Evolutionary conservation across 2,329 filamentous ascomycete species (phyloP), one percentile per base, ranked within the genome.

Genomic region (Cladophialophora immunda): DNA sequence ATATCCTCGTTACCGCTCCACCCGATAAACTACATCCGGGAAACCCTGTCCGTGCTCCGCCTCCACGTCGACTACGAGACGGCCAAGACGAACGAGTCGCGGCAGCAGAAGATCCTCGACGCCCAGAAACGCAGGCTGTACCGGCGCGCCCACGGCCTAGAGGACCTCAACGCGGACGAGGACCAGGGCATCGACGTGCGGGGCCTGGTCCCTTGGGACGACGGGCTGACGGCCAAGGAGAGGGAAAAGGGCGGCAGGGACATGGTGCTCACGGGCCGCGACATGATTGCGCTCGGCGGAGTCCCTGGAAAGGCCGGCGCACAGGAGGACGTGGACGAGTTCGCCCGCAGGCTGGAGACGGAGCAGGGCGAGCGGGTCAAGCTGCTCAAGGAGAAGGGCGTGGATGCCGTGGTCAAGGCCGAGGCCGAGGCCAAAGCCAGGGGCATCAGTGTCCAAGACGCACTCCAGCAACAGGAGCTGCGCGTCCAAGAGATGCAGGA

Each of bases 51-150:
- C 66, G 92, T 97, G 64, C 87, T 94, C 75, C 84, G 87, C 68
- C 85, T 97, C 81, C 91, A 96, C 76, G 86, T 91, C 72, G 86
- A 89, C 73, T 90, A 94, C 78, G 87, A 87, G 71, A 90, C 89
- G 32, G 83, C 86, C 70, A 81, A 89, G 75, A 90, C 91, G 30
- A 84, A 86, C 60, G 92, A 94, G 79, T 88, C 89, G 81, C 87
- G 94, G 63, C 87, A 88, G 74, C 86, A 86, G 75, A 89, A 89
- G 72, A 85, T 93, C 64, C 93, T 97, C 72, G 95, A 99, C 81
- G 90, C 95, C 30, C 87, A 90, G 78, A 97, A 97, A 87, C 86
- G 94, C 74, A 87, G 87, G 68, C 89, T 92, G 78, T 99, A 93
- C 80, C 89, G 94, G 74, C 90, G 92, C 79, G 92, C 91, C 68